Percentiles rank a stretch among this genome's conserved stretches.
phyloP scores from a whole-genome alignment of 306 rosid genomes.

The Trifolium fragiferum region DNA sequence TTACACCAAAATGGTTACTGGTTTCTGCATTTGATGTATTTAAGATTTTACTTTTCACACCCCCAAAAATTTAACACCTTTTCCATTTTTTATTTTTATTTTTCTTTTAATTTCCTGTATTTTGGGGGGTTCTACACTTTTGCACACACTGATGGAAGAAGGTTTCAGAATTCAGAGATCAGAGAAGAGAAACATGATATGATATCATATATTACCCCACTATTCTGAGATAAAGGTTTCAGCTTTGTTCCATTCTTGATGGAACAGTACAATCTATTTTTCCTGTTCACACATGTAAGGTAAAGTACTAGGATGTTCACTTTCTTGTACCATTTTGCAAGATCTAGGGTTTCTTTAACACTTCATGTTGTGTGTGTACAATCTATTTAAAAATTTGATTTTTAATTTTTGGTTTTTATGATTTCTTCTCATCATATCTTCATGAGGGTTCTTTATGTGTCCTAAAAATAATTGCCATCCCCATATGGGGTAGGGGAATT shows the following conservation, averaged over 20 bases:
- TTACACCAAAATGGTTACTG: constrained; percentile 33
- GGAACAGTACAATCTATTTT: constrained; percentile 20
- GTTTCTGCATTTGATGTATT: not conserved
- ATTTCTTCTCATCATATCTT: constrained; percentile 1
- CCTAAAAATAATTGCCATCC: not conserved
- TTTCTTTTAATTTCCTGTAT: not conserved
- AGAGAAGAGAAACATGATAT: not conserved
- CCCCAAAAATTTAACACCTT: not conserved
- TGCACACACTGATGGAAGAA: constrained; percentile 6
- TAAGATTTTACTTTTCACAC: constrained; percentile 24
- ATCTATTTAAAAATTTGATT: not conserved
- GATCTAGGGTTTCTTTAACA: constrained; percentile 19
- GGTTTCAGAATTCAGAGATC: constrained; percentile 9
- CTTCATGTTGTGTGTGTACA: too few species aligned
- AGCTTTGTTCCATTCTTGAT: not conserved
- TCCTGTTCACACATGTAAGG: not conserved
- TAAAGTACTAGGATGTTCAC: constrained; percentile 22
- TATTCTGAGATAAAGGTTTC: not conserved
- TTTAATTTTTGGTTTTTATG: not conserved
- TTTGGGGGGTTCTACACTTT: constrained; percentile 12
- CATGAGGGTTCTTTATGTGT: not conserved
- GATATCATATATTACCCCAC: constrained; percentile 11
- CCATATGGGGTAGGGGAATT: not conserved
- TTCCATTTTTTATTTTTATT: too few species aligned
- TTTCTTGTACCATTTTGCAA: constrained; percentile 23